Base-by-base conservation (phyloP, 106 monocot genomes). In the Acorus calamus region DNA sequence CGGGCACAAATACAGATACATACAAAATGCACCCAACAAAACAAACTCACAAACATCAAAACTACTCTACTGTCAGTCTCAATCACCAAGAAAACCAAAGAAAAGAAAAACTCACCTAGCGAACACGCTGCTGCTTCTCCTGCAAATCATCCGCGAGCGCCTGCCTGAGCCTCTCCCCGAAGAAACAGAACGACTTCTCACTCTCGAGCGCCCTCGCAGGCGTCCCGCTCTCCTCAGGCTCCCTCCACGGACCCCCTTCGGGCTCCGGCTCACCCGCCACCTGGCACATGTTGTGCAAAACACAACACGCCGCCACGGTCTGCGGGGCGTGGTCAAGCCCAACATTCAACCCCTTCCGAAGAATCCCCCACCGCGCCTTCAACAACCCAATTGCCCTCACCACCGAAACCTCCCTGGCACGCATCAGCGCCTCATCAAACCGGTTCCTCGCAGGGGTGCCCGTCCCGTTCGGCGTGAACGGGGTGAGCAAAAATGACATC, bases 271-370 rank as follows among this genome's bases (percentile, higher is more conserved):
- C 86, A 8, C 72, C 76, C 0, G 82, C 76, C 11, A 79, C 64
- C 71, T 79, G 82, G 61, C 86, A 86, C 70, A 83, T 76, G 70
- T 82, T 75, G 56, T 75, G 75, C 63, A 75, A 11, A 42, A 75
- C 75, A 2, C 64, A 57, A n/a, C 71, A 71, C 0, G 71, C 71
- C 48, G 63, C 48, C 14, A 71, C 56, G 7, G 71, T 71, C 63
- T 63, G 63, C 28, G 55, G 63, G 28, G 28, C 28, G 28, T 28
- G 28, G 28, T 28, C 28, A 1, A 28, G 28, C 28, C 28, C 28
- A 28, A 28, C 28, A 28, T 71, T 71, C 48, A 71, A 50, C 28
- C 63, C 63, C 42, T 63, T 45, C 8, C 28, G 28, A 28, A 71
- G 60, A 49, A 74, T 75, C 45, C 59, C 62, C 75, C 69, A 75